Base-by-base conservation (phyloP, 1,284 basidiomycete species). In the Rhodotorula sp. region DNA sequence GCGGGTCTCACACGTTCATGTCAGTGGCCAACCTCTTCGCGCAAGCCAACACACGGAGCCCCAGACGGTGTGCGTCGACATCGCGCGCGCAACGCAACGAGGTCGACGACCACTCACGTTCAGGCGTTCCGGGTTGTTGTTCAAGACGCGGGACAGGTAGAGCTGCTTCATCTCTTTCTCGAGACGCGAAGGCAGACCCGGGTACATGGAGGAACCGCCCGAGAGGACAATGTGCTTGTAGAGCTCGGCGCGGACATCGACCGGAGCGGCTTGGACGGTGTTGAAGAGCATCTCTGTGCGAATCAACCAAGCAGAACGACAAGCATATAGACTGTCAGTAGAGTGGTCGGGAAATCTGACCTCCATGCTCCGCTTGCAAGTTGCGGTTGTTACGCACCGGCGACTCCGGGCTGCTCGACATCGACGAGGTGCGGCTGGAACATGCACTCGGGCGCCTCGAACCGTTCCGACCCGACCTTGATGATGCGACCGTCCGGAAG, bases 161-260 rank as follows among this genome's bases (percentile, higher is more conserved):
- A 99, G 86, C 83, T 99, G 96, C 84, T 99, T 99, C 92, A 99
- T 94, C 85, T 99, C 97, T 85, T 99, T 99, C 84, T 99, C 97
- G 60, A 99, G 85, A 58, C 96, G 88, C 81, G 91, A 93, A 8
- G 96, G 97, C 74, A 99, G 87, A 43, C 97, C 97, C 31, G 97
- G 96, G 82, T 99, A 99, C 96, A 99, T 99, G 81, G 91, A 93
- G 29, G 92, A 95, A 29, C 97, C 97, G 63, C 97, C 97, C 20
- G 92, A 96, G 26, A 99, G 89, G 21, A 99, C 96, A 80, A 99
- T 91, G 82, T 99, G 95, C 82, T 97, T 97, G 87, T 98, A 99
- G 26, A 99, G 86, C 79, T 99, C 96, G 1, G 89, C 64, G 68
- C 96, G 91, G 58, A 91, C 85, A 80, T 99, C 97, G 56, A 98